Percentiles rank a stretch among this genome's conserved stretches.
Evolutionary conservation across 805 yeast genomes (phyloP).

Genomic region (Cyberlindnera japonica): DNA sequence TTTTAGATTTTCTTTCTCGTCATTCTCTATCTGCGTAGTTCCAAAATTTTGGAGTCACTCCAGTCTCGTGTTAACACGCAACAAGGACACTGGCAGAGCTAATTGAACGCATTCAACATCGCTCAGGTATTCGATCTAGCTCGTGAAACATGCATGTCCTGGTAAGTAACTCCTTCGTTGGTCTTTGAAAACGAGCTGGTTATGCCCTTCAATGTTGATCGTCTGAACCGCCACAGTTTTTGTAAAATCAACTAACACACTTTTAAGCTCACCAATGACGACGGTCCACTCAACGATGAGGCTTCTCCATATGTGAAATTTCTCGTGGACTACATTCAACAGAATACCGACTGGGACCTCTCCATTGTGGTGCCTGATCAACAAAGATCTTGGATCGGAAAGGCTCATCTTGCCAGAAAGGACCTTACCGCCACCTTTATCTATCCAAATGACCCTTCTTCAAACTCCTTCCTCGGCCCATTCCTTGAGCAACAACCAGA

Average conservation of each 20-base stretch:
- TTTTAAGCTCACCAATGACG: constrained; percentile 76
- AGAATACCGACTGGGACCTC: constrained; percentile 76
- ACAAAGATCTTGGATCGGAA: constrained; percentile 95
- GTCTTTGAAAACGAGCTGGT: too few species aligned
- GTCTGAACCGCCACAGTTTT: too few species aligned
- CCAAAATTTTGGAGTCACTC: too few species aligned
- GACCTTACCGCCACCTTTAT: constrained; percentile 57
- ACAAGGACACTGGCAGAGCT: too few species aligned
- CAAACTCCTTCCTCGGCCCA: constrained; percentile 62
- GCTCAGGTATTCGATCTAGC: too few species aligned
- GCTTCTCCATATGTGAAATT: constrained; percentile 84
- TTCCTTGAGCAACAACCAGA: constrained; percentile 47
- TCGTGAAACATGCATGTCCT: constrained; percentile 17
- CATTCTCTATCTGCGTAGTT: too few species aligned
- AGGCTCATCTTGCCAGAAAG: constrained; percentile 88
- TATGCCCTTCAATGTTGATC: too few species aligned
- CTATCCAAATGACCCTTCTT: constrained; percentile 51
- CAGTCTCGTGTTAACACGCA: too few species aligned
- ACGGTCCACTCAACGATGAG: constrained; percentile 83
- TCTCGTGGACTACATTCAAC: constrained; percentile 64
- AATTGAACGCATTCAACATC: too few species aligned
- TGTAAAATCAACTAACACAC: constrained; percentile 2
- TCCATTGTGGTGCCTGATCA: constrained; percentile 78
- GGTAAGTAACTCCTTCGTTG: too few species aligned
- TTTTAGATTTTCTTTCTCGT: too few species aligned